Percentiles rank a stretch among this genome's conserved stretches.
Conservation (phyloP, 177 flowering plant genomes). For the Vitis hybrid region DNA sequence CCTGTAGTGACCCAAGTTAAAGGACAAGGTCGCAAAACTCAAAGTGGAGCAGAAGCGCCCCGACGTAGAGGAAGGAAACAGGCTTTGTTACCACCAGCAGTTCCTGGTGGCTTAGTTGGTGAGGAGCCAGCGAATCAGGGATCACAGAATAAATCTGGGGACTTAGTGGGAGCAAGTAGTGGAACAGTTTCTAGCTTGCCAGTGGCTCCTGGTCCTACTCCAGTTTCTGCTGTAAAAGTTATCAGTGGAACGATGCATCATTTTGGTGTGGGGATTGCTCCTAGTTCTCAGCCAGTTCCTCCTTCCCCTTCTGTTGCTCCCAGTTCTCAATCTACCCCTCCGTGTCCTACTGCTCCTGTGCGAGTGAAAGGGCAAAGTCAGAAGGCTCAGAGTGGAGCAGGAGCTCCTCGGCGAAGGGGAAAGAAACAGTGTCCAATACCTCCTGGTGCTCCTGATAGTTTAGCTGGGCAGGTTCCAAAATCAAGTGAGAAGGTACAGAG, state of each 20-base stretch:
- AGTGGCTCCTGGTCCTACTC: background rate
- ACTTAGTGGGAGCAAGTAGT: background rate
- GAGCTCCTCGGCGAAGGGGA: constrained; percentile 53
- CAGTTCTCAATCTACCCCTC: constrained; percentile 17
- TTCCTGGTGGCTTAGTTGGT: constrained; percentile 23
- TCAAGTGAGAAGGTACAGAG: constrained; percentile 9
- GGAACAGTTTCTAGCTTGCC: constrained; percentile 14
- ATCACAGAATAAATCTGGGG: constrained; percentile 5
- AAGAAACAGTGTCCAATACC: constrained; percentile 32
- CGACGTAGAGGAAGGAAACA: constrained; percentile 61
- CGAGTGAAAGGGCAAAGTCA: constrained; percentile 38
- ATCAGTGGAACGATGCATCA: constrained; percentile 15
- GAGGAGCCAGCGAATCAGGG: constrained; percentile 17
- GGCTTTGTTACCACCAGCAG: constrained; percentile 23
- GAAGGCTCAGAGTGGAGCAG: constrained; percentile 34
- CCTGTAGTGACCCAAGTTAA: constrained; percentile 29
- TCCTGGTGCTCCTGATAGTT: constrained; percentile 17
- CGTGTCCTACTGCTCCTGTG: constrained; percentile 17
- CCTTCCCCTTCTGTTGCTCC: constrained; percentile 18
- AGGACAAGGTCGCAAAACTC: constrained; percentile 41
- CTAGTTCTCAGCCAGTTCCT: constrained; percentile 16
- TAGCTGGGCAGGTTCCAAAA: constrained; percentile 16
- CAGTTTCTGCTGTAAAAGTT: constrained; percentile 14
- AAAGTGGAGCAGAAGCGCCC: constrained; percentile 43
- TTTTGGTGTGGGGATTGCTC: constrained; percentile 11